Base-by-base conservation (phyloP, 306 rosid species). In the Betula pendula region DNA sequence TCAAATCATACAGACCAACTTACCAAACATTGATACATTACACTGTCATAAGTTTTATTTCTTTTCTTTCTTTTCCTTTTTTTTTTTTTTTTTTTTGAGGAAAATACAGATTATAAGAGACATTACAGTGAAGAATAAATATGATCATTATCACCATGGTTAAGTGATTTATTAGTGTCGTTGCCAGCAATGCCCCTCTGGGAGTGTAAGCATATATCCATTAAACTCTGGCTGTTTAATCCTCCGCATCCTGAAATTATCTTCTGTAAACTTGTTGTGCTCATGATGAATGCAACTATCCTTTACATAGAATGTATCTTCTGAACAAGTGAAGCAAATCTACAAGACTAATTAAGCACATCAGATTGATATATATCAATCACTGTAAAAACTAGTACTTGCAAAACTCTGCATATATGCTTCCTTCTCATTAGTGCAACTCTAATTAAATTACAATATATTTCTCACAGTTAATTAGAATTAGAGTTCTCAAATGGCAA, bases 301-400 rank as follows among this genome's bases (percentile, higher is more conserved):
- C 86, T 86, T 89, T 84, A 81, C 85, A 82, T n/a, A 73, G 67
- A 62, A 75, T 70, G 33, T 75, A 72, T 84, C 78, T 52, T 70
- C 81, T 60, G 62, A 77, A 49, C 67, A 77, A 68, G 76, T 75
- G 55, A 51, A 76, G 76, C 56, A 68, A 87, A 81, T 84, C 83
- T 85, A 79, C 81, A 70, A 79, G 66, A 40, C 56, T 66, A n/a
- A n/a, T n/a, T n/a, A 55, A 71, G 27, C 86, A 48, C 14, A 16
- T 81, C 69, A 71, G 58, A 70, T n/a, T 52, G 35, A 66, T 70
- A 20, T 22, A 66, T 70, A 20, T 22, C 43, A 25, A 10, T 66
- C 52, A 40, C 19, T 19, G 60, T 52, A 25, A 47, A 33, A 60
- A 44, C 31, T 38, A 43, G 77, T 53, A n/a, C n/a, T 42, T 44